Evolutionary conservation across 176 grass and related monocot species (phyloP).

Genomic region (Aegilops longissima): DNA sequence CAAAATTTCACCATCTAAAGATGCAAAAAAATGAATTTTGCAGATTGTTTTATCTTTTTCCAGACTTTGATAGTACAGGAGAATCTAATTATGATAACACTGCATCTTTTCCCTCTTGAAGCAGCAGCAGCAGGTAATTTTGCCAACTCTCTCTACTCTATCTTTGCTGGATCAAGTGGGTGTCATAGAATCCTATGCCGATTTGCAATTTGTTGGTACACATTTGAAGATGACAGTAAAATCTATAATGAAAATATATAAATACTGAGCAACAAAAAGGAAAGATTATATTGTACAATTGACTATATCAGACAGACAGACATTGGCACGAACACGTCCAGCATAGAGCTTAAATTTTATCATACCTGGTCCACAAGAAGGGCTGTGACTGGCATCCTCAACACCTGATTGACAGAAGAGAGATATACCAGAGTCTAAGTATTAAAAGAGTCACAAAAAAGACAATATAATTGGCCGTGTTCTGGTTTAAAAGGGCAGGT

Average conservation of each 20-base stretch:
- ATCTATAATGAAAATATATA: not conserved
- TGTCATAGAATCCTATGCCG: not conserved
- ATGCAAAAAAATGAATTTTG: not conserved
- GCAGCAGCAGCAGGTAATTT: not conserved
- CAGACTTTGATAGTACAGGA: not conserved
- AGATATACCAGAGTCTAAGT: slow-evolving; percentile 9
- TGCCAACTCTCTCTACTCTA: not conserved
- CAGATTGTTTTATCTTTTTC: not conserved
- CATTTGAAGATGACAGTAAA: slow-evolving; percentile 19
- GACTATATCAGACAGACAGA: slow-evolving; percentile 7
- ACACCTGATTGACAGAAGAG: slow-evolving; percentile 54
- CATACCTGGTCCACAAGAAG: slow-evolving; percentile 78
- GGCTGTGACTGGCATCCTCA: slow-evolving; percentile 76
- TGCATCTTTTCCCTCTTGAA: not conserved
- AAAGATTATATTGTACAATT: not conserved
- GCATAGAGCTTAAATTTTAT: not conserved
- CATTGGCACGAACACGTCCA: not conserved
- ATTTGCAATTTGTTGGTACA: not conserved
- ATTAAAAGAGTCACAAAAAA: not conserved
- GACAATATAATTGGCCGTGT: not conserved
- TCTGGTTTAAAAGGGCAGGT: not conserved
- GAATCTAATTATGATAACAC: not conserved
- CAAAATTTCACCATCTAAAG: not conserved
- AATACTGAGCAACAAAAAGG: not conserved
- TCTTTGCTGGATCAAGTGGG: not conserved